A percentile compares a stretch with the other conserved stretches of the same genome.
Conservation (phyloP, 352 stramenopile species). For the Vaucheria bursata region DNA sequence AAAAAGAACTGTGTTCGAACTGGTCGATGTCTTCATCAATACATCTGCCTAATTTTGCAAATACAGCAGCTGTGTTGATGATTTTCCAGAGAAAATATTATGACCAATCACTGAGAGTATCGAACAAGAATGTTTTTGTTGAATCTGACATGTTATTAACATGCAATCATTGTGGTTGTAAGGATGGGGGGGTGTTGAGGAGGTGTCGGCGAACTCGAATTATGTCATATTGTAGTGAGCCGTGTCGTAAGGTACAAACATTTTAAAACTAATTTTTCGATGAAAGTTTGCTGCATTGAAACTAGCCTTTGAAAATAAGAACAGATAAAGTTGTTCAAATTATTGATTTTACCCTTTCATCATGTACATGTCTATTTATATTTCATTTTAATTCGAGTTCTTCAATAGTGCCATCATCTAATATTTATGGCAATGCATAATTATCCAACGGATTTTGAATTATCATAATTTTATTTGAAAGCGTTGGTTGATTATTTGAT, state of each 20-base stretch:
- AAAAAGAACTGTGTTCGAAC: conserved; percentile 13
- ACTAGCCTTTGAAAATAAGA: not conserved
- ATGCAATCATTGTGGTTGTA: not conserved
- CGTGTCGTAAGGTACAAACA: conserved; percentile 7
- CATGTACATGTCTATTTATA: not conserved
- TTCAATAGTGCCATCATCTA: no score
- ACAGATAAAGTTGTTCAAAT: not conserved
- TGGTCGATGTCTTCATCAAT: conserved; percentile 23
- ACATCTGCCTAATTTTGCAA: conserved; percentile 26
- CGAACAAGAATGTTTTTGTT: not conserved
- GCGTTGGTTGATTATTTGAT: conserved; percentile 8
- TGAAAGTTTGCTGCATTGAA: not conserved
- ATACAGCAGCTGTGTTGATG: conserved; percentile 34
- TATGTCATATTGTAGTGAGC: conserved; percentile 23
- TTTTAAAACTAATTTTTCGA: not conserved
- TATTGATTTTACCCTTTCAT: not conserved
- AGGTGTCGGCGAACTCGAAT: conserved; percentile 27
- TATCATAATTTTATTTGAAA: not conserved
- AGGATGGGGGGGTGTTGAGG: conserved; percentile 3
- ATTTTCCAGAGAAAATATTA: conserved; percentile 20
- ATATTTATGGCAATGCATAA: no score
- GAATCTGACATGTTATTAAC: not conserved
- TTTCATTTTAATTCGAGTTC: not conserved
- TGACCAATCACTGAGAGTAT: not conserved
- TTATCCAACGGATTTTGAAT: no score